A percentile compares a stretch with the other conserved stretches of the same genome.
phyloP scores from a whole-genome alignment of 2,329 filamentous ascomycete genomes.

The Botrytis pseudocinerea region DNA sequence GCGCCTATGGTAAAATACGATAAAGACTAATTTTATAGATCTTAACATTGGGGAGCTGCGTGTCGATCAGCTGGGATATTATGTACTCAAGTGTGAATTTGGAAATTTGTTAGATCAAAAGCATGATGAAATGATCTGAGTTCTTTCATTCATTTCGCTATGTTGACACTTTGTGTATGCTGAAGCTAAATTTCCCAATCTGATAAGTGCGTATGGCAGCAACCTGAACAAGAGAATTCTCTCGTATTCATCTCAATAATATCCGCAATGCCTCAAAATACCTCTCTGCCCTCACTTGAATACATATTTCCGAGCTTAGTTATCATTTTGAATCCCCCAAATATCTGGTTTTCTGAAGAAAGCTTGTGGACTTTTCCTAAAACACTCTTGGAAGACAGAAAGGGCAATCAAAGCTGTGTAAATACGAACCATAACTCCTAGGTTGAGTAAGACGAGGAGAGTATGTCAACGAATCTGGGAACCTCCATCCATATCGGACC shows the following conservation, averaged over 20 bases:
- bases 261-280: background rate
- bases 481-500: background rate
- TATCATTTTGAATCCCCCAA: background rate
- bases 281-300: background rate
- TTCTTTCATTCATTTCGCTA: background rate
- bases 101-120: accelerated
- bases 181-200: background rate
- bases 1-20: accelerated
- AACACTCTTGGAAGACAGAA: background rate
- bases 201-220: background rate
- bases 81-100: background rate
- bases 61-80: background rate
- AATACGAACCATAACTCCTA: background rate
- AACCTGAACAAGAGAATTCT: background rate
- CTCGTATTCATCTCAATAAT: background rate
- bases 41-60: background rate
- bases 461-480: background rate
- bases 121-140: background rate
- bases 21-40: background rate
- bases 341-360: background rate
- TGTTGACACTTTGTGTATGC: background rate
- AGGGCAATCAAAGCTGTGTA: too few species aligned
- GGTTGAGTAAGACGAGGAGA: background rate
- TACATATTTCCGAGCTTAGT: background rate
- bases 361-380: background rate